Percentiles rank a stretch among this genome's conserved stretches.
Conservation (phyloP, 2,329 filamentous ascomycete species). For the Sporothrix schenckii region DNA sequence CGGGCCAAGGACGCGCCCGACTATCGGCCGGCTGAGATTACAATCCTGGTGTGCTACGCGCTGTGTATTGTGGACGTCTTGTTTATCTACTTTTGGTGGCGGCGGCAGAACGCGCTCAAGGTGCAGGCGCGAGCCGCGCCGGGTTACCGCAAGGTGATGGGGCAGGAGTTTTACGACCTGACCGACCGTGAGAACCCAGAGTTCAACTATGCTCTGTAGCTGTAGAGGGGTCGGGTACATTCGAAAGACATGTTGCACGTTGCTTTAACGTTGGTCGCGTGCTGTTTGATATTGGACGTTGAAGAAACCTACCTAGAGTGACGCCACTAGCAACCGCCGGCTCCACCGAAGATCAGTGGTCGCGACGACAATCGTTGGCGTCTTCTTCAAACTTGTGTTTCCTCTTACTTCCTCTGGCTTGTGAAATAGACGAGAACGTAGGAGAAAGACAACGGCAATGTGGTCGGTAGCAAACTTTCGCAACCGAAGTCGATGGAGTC, state of each 20-base stretch:
- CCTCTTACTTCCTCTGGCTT: neutral
- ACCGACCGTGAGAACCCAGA: slow-evolving; percentile 67
- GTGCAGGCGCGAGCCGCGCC: slow-evolving; percentile 53
- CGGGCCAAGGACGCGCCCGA: slow-evolving; percentile 58
- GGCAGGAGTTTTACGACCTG: slow-evolving; percentile 69
- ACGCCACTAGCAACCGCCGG: slow-evolving; percentile 13
- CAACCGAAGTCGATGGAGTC: no score
- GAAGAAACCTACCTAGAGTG: neutral
- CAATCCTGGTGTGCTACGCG: slow-evolving; percentile 61
- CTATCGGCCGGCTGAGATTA: slow-evolving; percentile 66
- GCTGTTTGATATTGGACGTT: neutral
- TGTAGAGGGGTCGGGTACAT: no score
- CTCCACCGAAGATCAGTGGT: slow-evolving; percentile 16
- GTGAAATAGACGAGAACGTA: neutral
- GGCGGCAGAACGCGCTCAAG: slow-evolving; percentile 62
- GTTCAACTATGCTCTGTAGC: slow-evolving; percentile 62
- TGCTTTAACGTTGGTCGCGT: neutral
- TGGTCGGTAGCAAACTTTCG: no score
- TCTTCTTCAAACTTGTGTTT: neutral
- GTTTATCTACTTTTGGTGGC: slow-evolving; percentile 67
- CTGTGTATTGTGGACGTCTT: slow-evolving; percentile 49
- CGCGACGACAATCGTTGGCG: neutral
- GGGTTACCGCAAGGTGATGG: slow-evolving; percentile 63
- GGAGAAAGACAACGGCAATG: no score
- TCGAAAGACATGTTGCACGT: neutral